Evolutionary conservation across 139 green algal genomes (phyloP).

Genomic region (Yamagishiella unicocca): DNA sequence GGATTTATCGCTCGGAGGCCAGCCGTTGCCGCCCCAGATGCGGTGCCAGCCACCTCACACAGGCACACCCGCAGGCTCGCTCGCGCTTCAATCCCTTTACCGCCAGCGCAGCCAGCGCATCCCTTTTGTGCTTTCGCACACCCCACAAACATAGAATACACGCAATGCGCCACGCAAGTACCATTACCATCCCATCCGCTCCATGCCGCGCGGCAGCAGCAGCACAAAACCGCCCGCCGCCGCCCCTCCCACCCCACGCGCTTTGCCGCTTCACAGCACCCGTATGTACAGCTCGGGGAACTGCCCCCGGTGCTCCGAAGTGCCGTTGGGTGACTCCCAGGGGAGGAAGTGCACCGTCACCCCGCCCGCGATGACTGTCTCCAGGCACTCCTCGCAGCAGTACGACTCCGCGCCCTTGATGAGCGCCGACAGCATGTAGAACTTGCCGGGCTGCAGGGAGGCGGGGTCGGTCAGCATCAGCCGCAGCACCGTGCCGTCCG

Average conservation of each 20-base stretch:
- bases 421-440: conserved; percentile 78
- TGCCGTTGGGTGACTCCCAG: conserved; percentile 78
- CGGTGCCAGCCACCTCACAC: too few relatives aligned
- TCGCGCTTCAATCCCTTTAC: too few relatives aligned
- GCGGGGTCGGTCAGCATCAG: conserved; percentile 68
- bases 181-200: too few relatives aligned
- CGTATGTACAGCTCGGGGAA: conserved; percentile 82
- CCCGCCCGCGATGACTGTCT: conserved; percentile 72
- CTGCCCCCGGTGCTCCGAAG: conserved; percentile 70
- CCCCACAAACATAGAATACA: too few relatives aligned
- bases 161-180: too few relatives aligned
- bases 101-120: too few relatives aligned
- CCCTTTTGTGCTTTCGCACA: too few relatives aligned
- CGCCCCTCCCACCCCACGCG: not conserved
- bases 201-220: too few relatives aligned
- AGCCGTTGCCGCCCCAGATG: too few relatives aligned
- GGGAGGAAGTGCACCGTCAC: conserved; percentile 59
- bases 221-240: too few relatives aligned
- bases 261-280: conserved; percentile 12
- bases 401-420: conserved; percentile 81
- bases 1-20: too few relatives aligned
- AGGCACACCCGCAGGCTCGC: too few relatives aligned
- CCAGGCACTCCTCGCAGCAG: conserved; percentile 83
- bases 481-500: conserved; percentile 66
- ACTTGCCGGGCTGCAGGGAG: conserved; percentile 53